Conservation (phyloP, 371 early-diverging fungal genomes). For the Mortierella sp. region DNA sequence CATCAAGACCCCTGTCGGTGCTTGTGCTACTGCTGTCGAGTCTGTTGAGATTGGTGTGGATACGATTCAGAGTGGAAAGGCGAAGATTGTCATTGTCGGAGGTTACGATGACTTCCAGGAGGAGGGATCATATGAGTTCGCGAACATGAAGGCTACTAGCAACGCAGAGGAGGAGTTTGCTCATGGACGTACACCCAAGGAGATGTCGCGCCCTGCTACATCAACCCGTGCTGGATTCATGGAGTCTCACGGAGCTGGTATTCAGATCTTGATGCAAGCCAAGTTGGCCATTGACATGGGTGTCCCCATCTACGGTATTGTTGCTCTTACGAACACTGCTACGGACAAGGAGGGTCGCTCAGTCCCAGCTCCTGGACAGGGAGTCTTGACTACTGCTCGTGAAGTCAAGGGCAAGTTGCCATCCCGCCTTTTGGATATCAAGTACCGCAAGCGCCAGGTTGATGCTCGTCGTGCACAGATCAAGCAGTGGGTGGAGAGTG, state of each 20-base stretch:
- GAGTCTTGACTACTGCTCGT: conserved; percentile 94
- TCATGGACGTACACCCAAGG: conserved; percentile 87
- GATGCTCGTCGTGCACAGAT: conserved; percentile 84
- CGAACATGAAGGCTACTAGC: conserved; percentile 97
- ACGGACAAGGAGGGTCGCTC: conserved; percentile 97
- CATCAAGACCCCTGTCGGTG: conserved; percentile 96
- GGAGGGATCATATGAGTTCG: conserved; percentile 95
- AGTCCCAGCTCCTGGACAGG: conserved; percentile 96
- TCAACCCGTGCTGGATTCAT: conserved; percentile 95
- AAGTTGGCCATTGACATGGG: conserved; percentile 94
- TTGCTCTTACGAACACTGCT: conserved; percentile 93
- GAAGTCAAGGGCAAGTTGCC: conserved; percentile 72
- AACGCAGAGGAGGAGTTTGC: conserved; percentile 87
- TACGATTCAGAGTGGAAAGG: conserved; percentile 91
- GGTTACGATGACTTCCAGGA: conserved; percentile 95
- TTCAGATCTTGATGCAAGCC: conserved; percentile 92
- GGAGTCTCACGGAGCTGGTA: conserved; percentile 95
- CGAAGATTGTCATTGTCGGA: conserved; percentile 95
- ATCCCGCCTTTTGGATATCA: conserved; percentile 87
- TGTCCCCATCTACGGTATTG: conserved; percentile 93
- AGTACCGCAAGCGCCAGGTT: conserved; percentile 92
- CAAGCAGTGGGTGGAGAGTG: conserved; percentile 87
- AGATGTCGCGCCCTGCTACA: conserved; percentile 94
- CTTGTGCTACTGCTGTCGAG: conserved; percentile 94
- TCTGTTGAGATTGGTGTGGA: conserved; percentile 95